Percentiles rank a stretch among this genome's conserved stretches.
Conservation (phyloP, 108 stramenopile genomes). For the Cyclotella cryptica region DNA sequence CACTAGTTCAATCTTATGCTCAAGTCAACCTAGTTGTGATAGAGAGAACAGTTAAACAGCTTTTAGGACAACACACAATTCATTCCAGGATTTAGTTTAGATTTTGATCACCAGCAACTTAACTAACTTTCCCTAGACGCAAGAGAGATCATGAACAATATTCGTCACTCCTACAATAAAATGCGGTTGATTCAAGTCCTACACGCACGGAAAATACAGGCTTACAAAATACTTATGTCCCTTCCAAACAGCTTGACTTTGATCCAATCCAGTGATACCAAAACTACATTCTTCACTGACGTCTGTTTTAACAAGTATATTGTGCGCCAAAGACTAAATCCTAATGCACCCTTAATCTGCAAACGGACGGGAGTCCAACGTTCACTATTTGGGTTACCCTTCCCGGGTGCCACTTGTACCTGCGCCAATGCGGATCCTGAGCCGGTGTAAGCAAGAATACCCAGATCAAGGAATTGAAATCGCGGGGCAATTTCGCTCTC, state of each 20-base stretch:
- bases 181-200: not conserved
- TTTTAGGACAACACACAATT: too few species aligned
- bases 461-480: constrained; percentile 95
- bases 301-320: constrained; percentile 95
- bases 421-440: constrained; percentile 86
- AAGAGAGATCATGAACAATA: too few species aligned
- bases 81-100: too few species aligned
- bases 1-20: too few species aligned
- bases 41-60: not conserved
- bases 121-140: not conserved
- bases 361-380: constrained; percentile 55
- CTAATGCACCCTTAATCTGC: constrained; percentile 80
- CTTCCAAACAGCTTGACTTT: constrained; percentile 88
- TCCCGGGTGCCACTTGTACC: constrained; percentile 72
- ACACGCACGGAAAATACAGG: not conserved
- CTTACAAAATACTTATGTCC: constrained; percentile 72
- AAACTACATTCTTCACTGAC: constrained; percentile 83
- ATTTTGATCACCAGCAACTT: too few species aligned
- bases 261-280: constrained; percentile 93
- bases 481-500: constrained; percentile 79
- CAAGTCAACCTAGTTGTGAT: too few species aligned
- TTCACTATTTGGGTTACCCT: constrained; percentile 39
- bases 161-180: too few species aligned
- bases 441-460: constrained; percentile 95
- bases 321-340: constrained; percentile 81